Percentiles rank a stretch among this genome's conserved stretches.
phyloP scores from a whole-genome alignment of 179 eudicot genomes.

The Drosera spatulata region DNA sequence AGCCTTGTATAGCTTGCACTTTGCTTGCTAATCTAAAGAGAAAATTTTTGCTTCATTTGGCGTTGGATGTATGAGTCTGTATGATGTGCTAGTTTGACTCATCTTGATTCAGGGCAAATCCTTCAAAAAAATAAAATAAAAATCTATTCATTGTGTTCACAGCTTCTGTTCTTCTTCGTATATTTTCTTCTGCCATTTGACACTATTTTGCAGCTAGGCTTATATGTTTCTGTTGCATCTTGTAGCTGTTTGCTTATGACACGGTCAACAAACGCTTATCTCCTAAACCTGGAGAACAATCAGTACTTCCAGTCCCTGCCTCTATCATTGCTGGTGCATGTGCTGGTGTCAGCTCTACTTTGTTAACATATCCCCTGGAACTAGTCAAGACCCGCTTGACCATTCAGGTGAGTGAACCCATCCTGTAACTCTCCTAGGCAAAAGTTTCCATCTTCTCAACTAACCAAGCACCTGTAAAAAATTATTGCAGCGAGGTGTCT shows the following conservation, averaged over 20 bases:
- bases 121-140: no score
- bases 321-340: slow-evolving; percentile 76
- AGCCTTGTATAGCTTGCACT: not conserved
- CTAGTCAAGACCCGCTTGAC: slow-evolving; percentile 89
- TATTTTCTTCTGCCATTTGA: no score
- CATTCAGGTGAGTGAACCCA: slow-evolving; percentile 47
- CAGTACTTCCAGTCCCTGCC: slow-evolving; percentile 57
- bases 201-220: no score
- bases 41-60: no score
- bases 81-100: no score
- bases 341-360: slow-evolving; percentile 81
- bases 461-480: not conserved
- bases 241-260: slow-evolving; percentile 79
- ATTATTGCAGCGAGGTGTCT: slow-evolving; percentile 58
- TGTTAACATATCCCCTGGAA: slow-evolving; percentile 85
- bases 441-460: not conserved
- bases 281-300: slow-evolving; percentile 59
- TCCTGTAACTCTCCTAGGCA: not conserved
- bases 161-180: no score
- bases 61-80: no score
- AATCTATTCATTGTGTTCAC: no score
- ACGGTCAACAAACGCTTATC: slow-evolving; percentile 71
- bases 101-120: no score
- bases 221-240: not conserved
- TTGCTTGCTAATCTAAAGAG: not conserved